These are phyloP conservation scores for Anisodus tanguticus DNA, from an alignment of 257 asterid genomes.

Conservation along the genomic window DNA sequence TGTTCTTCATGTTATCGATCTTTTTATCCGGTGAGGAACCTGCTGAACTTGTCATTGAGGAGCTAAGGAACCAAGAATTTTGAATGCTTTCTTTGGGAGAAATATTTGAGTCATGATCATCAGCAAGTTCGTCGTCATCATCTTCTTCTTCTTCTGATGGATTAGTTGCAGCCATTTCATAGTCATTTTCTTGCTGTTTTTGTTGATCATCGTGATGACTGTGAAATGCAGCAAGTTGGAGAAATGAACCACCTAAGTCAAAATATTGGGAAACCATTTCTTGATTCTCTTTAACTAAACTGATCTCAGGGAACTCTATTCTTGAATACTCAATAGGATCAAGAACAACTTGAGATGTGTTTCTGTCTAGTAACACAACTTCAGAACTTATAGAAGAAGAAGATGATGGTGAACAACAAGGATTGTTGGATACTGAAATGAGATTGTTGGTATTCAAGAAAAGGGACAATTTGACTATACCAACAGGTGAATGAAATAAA, in stretches of 20 bases:
- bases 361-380: conserved; percentile 41
- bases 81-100: conserved; percentile 50
- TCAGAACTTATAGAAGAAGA: conserved; percentile 32
- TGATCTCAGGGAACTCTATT: conserved; percentile 66
- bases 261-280: conserved; percentile 70
- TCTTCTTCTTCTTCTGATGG: conserved; percentile 43
- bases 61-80: conserved; percentile 54
- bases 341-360: conserved; percentile 35
- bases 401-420: conserved; percentile 25
- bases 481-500: conserved; percentile 72
- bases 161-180: conserved; percentile 49
- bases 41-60: conserved; percentile 60
- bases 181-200: conserved; percentile 50
- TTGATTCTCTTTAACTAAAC: conserved; percentile 50
- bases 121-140: neutral
- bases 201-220: neutral
- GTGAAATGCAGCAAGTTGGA: conserved; percentile 54
- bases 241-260: conserved; percentile 60
- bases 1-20: neutral
- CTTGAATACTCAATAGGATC: conserved; percentile 50
- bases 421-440: conserved; percentile 29
- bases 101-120: conserved; percentile 35
- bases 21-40: conserved; percentile 36
- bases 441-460: conserved; percentile 48
- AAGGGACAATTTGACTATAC: conserved; percentile 58